A percentile compares a stretch with the other conserved stretches of the same genome.
Conservation (phyloP, 2,329 filamentous ascomycete species). For the Sphaceloma murrayae region DNA sequence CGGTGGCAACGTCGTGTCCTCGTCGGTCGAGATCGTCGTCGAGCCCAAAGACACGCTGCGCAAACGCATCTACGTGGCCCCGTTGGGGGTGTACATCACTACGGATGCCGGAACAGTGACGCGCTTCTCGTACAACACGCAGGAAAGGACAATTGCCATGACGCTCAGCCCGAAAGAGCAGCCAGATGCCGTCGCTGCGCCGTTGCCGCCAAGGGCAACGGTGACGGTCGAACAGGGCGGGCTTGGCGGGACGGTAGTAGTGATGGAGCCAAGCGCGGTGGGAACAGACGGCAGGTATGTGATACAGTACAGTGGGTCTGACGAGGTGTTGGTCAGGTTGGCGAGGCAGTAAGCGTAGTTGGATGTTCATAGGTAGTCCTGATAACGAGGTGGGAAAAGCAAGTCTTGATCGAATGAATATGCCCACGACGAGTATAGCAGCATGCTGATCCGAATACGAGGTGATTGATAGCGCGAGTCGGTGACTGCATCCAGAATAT, state of each 20-base stretch:
- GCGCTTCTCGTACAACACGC: conserved; percentile 30
- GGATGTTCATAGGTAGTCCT: background rate
- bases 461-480: too few species aligned
- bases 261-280: background rate
- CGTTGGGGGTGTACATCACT: conserved; percentile 34
- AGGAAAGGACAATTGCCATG: conserved; percentile 23
- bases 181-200: background rate
- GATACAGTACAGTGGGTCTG: background rate
- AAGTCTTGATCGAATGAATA: background rate
- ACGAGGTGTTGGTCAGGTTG: background rate
- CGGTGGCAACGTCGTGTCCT: conserved; percentile 35
- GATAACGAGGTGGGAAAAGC: background rate
- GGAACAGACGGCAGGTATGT: conserved; percentile 10
- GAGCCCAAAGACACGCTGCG: conserved; percentile 39
- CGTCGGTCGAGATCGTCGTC: conserved; percentile 28
- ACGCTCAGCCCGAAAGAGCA: conserved; percentile 15
- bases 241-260: conserved; percentile 9
- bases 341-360: conserved; percentile 1
- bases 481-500: background rate
- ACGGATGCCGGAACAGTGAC: conserved; percentile 39
- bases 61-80: conserved; percentile 42
- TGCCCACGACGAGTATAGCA: background rate
- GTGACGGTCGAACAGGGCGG: conserved; percentile 6
- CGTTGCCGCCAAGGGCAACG: conserved; percentile 6
- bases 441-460: too few species aligned